phyloP scores from a whole-genome alignment of 345 rosid genomes.

The Gossypium bickii region DNA sequence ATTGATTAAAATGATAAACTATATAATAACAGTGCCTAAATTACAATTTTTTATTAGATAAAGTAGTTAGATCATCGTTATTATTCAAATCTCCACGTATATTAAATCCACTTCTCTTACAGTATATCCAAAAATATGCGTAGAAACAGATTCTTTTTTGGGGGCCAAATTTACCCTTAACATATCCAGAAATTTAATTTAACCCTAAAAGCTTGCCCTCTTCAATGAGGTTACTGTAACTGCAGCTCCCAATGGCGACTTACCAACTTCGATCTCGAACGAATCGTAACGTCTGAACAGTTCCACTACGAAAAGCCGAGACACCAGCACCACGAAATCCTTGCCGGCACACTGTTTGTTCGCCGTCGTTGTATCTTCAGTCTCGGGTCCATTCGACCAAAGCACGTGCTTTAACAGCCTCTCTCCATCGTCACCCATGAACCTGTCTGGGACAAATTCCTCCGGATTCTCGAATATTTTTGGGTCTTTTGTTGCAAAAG shows the following conservation, averaged over 20 bases:
- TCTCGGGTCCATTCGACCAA: slow-evolving; percentile 93
- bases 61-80: no score
- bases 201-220: slow-evolving; percentile 41
- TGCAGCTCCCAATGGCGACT: slow-evolving; percentile 50
- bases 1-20: no score
- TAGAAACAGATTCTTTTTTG: no score
- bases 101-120: no score
- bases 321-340: slow-evolving; percentile 68
- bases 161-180: no score
- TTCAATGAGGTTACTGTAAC: slow-evolving; percentile 58
- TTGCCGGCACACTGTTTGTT: slow-evolving; percentile 93
- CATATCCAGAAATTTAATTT: not conserved
- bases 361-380: slow-evolving; percentile 46
- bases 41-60: no score
- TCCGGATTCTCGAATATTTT: slow-evolving; percentile 61
- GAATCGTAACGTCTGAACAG: slow-evolving; percentile 78
- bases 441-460: slow-evolving; percentile 73
- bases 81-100: no score
- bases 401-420: slow-evolving; percentile 56
- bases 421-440: slow-evolving; percentile 70
- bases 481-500: slow-evolving; percentile 83
- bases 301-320: slow-evolving; percentile 70
- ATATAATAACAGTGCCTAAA: no score
- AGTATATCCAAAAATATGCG: no score
- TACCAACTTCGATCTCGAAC: slow-evolving; percentile 53